Base-by-base conservation (phyloP, 1,284 basidiomycete species). In the Megacollybia platyphylla region DNA sequence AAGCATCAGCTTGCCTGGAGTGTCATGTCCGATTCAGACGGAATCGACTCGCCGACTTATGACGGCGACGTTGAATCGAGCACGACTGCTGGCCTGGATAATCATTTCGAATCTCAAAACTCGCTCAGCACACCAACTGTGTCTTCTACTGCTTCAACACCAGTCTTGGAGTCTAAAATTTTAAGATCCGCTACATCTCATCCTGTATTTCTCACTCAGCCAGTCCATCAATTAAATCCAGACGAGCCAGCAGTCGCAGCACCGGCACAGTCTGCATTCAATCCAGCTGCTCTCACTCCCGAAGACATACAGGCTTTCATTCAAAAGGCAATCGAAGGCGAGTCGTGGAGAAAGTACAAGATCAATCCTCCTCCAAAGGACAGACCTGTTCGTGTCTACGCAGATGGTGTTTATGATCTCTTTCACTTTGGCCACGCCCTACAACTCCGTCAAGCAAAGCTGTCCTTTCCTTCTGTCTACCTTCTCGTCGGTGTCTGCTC, bases 361-460 rank as follows among this genome's bases (percentile, higher is more conserved):
- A 92, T 94, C 56, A 93, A 89, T 51, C 64, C 73, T 27, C 90
- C 93, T 0, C 87, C 90, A 1, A 65, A 64, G 9, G 80, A 73
- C 45, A 69, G 93, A 42, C 89, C 92, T 0, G 77, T 96, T 11
- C 74, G 94, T 46, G 76, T 98, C 36, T 98, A 97, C 55, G 93
- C 96, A 1, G 96, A 98, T 63, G 94, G 88, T 34, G 90, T 93
- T 9, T 93, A 93, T 55, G 91, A 96, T 62, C 70, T 94, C 39
- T 96, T 96, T 65, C 91, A 97, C 63, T 94, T 90, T 58, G 91
- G 88, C 8, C 91, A 96, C 65, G 88, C 90, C 1, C 70, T 97
- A 27, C 92, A 94, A 62, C 75, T 97, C 26, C 84, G 93, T 26
- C 93, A 97, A 65, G 92, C 92, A 44, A 97, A 97, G 56, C 71